Evolutionary conservation across 2,329 filamentous ascomycete species (phyloP).

Genomic region (Aureobasidium subglaciale): DNA sequence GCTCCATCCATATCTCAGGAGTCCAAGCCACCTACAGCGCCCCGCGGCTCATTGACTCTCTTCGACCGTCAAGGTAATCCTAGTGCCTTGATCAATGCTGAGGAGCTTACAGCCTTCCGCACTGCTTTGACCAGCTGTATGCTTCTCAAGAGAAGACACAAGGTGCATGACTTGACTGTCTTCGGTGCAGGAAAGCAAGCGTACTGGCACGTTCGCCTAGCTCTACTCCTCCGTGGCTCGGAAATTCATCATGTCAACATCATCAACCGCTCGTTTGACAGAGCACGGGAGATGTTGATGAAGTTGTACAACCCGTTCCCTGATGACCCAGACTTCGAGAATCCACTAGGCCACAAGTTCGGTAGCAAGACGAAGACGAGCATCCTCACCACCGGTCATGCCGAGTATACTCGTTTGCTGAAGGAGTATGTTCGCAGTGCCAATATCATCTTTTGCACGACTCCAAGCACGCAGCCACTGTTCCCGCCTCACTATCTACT

Average conservation of each 20-base stretch:
- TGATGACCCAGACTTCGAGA: constrained; percentile 28
- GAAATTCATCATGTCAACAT: constrained; percentile 77
- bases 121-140: constrained; percentile 59
- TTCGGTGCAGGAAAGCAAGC: constrained; percentile 88
- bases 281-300: constrained; percentile 46
- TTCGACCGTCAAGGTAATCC: constrained; percentile 48
- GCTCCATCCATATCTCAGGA: constrained; percentile 19
- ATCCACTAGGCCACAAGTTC: constrained; percentile 31
- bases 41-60: constrained; percentile 49
- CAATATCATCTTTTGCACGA: constrained; percentile 85
- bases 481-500: constrained; percentile 71
- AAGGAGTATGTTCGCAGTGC: constrained; percentile 64
- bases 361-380: constrained; percentile 53
- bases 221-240: constrained; percentile 60
- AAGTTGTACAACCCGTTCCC: constrained; percentile 46
- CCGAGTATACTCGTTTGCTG: constrained; percentile 59
- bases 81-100: constrained; percentile 58
- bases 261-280: constrained; percentile 66
- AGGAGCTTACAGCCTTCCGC: constrained; percentile 62
- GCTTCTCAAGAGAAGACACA: constrained; percentile 55
- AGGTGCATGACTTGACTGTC: constrained; percentile 68
- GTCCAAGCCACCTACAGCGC: constrained; percentile 22
- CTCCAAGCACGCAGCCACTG: constrained; percentile 64
- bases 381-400: constrained; percentile 62
- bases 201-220: constrained; percentile 87